Percentiles rank a stretch among this genome's conserved stretches.
Evolutionary conservation across 495 filamentous ascomycete genomes (phyloP).

Genomic region (Cladorrhinum samala): DNA sequence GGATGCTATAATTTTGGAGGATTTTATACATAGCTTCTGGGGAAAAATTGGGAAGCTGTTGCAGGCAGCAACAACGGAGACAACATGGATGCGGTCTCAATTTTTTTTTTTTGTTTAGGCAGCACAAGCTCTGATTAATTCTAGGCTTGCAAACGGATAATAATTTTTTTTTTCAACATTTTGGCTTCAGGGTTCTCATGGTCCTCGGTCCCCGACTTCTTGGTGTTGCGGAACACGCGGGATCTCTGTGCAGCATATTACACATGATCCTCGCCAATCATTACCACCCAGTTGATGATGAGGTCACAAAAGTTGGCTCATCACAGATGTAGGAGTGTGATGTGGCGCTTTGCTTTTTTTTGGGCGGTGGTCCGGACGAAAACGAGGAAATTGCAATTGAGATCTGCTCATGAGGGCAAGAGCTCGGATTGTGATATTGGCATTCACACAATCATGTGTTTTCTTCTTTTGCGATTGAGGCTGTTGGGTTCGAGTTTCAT

Average conservation of each 20-base stretch:
- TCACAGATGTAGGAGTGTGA: not conserved
- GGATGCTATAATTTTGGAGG: slow-evolving; percentile 1
- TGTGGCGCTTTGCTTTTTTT: not conserved
- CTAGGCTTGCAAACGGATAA: not conserved
- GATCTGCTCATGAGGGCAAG: not conserved
- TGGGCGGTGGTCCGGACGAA: not conserved
- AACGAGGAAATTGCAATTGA: not conserved
- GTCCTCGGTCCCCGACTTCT: too few species aligned
- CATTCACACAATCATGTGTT: too few species aligned
- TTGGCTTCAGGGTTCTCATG: not conserved
- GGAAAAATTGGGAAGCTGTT: not conserved
- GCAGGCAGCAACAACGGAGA: not conserved
- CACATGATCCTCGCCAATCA: too few species aligned
- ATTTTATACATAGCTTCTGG: not conserved
- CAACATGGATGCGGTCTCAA: not conserved
- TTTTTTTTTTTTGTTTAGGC: not conserved
- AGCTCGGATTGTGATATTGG: too few species aligned
- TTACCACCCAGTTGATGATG: not conserved
- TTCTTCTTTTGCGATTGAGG: not conserved
- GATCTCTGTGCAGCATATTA: too few species aligned
- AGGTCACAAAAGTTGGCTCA: not conserved
- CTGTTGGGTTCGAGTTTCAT: not conserved
- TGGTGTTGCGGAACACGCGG: too few species aligned
- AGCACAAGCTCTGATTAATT: not conserved
- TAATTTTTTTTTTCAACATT: not conserved